phyloP scores from a whole-genome alignment of 2,329 filamentous ascomycete species.

The Ilyonectria mors-panacis region DNA sequence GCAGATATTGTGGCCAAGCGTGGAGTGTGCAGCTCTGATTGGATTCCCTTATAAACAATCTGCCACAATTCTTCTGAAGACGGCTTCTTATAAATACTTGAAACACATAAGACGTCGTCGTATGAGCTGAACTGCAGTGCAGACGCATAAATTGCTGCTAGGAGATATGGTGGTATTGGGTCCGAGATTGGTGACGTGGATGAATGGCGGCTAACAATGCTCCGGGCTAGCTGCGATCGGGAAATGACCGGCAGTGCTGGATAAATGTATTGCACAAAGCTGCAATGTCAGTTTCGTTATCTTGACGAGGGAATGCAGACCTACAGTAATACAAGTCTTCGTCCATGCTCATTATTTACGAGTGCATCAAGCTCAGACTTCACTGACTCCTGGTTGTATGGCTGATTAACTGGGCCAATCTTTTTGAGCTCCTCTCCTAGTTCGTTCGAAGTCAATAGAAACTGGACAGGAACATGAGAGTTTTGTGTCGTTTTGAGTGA shows the following conservation, averaged over 20 bases:
- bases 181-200: not conserved
- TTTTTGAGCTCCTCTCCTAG: not conserved
- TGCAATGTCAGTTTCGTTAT: not conserved
- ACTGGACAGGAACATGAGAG: not conserved
- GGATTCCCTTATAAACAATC: constrained; percentile 4
- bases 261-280: constrained; percentile 8
- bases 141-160: constrained; percentile 12
- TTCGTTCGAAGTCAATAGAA: not conserved
- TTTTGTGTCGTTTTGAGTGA: not conserved
- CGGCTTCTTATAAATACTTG: not conserved
- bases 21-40: not conserved
- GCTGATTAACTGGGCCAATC: not conserved
- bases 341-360: constrained; percentile 1
- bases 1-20: not conserved
- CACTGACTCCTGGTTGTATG: not conserved
- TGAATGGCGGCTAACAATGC: too few relatives aligned
- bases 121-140: not conserved
- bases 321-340: constrained; percentile 4
- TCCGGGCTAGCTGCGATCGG: not conserved
- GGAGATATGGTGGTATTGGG: constrained; percentile 7
- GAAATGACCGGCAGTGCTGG: constrained; percentile 7
- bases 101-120: constrained; percentile 2
- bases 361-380: not conserved
- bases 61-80: not conserved
- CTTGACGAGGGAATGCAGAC: not conserved